phyloP scores from a whole-genome alignment of 2,329 filamentous ascomycete species.

The Penicillium concentricum region DNA sequence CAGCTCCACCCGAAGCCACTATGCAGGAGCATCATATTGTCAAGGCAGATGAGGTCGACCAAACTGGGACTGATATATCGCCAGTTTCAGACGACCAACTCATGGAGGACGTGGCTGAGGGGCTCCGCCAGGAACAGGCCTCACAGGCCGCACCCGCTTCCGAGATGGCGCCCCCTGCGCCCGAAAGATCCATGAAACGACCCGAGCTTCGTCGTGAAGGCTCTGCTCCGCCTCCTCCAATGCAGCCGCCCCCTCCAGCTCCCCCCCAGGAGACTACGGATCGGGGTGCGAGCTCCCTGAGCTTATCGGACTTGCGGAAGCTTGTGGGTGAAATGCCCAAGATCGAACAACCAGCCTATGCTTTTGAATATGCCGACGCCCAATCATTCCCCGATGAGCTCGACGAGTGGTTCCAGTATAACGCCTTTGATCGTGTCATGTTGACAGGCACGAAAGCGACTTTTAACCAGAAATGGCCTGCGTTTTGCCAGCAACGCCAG shows the following conservation, averaged over 20 bases:
- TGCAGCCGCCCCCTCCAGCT: constrained; percentile 48
- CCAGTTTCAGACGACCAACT: constrained; percentile 46
- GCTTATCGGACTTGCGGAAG: constrained; percentile 68
- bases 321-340: constrained; percentile 73
- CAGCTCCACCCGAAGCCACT: constrained; percentile 22
- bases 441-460: constrained; percentile 71
- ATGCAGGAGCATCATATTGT: constrained; percentile 44
- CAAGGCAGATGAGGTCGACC: constrained; percentile 51
- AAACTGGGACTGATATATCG: constrained; percentile 48
- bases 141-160: constrained; percentile 15
- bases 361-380: constrained; percentile 76
- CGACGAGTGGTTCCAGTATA: constrained; percentile 97
- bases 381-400: constrained; percentile 80
- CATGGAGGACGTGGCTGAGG: constrained; percentile 42
- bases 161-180: constrained; percentile 14
- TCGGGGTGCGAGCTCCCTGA: constrained; percentile 65
- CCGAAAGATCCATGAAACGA: constrained; percentile 24
- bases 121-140: constrained; percentile 36
- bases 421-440: constrained; percentile 78
- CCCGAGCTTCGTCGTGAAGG: constrained; percentile 40
- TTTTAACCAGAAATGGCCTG: constrained; percentile 74
- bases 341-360: constrained; percentile 71
- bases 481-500: constrained; percentile 44
- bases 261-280: constrained; percentile 41
- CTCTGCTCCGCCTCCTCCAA: constrained; percentile 43